Evolutionary conservation across 2,329 filamentous ascomycete genomes (phyloP).

Genomic region (Plenodomus lindquistii): DNA sequence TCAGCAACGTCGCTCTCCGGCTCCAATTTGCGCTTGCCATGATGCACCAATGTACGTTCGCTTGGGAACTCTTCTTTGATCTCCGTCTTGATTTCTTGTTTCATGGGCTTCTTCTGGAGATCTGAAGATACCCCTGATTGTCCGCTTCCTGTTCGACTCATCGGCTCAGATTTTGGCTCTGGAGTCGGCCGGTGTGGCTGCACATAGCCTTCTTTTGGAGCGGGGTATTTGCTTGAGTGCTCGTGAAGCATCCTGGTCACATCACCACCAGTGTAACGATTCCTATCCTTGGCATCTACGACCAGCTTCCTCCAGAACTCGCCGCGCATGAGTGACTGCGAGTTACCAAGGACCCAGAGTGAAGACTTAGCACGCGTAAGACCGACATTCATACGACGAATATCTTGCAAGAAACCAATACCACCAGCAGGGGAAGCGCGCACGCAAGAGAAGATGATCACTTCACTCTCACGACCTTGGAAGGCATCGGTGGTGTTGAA

Average conservation of each 20-base stretch:
- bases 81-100: constrained; percentile 22
- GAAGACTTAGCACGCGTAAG: constrained; percentile 95
- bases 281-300: constrained; percentile 73
- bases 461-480: constrained; percentile 92
- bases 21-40: constrained; percentile 72
- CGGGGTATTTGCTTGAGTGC: constrained; percentile 52
- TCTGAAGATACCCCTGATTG: constrained; percentile 19
- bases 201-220: constrained; percentile 30
- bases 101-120: constrained; percentile 11
- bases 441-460: constrained; percentile 99
- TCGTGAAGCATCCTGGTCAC: constrained; percentile 58
- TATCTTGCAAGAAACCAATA: constrained; percentile 97
- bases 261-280: constrained; percentile 75
- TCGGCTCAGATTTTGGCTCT: constrained; percentile 27
- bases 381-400: constrained; percentile 98
- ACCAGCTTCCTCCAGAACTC: constrained; percentile 90
- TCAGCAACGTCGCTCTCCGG: constrained; percentile 72
- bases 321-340: constrained; percentile 80
- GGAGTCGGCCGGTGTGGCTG: constrained; percentile 22
- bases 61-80: constrained; percentile 26
- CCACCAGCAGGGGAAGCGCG: constrained; percentile 89
- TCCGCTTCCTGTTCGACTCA: constrained; percentile 27
- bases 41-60: constrained; percentile 71
- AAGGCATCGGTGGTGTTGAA: constrained; percentile 99
- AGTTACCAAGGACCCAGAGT: constrained; percentile 94